Conservation (phyloP, 2,329 filamentous ascomycete genomes). For the Colletotrichum destructivum region DNA sequence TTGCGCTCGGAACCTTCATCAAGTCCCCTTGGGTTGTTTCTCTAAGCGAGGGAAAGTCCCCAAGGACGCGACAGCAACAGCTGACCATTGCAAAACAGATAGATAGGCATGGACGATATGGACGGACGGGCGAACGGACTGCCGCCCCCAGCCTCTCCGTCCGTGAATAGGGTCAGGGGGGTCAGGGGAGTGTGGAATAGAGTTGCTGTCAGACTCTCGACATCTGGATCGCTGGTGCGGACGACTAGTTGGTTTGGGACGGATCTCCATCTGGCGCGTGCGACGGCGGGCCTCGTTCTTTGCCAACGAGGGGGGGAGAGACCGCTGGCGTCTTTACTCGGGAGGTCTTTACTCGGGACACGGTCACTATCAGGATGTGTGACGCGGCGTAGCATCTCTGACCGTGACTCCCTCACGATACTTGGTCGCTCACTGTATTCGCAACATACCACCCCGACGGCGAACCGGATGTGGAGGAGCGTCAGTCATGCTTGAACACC, state of each 20-base stretch:
- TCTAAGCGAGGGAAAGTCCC: background rate
- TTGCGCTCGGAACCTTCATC: conserved; percentile 4
- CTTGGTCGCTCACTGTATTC: conserved; percentile 22
- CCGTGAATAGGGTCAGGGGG: conserved; percentile 10
- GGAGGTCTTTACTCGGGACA: conserved; percentile 18
- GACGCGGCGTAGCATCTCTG: background rate
- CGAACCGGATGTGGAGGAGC: conserved; percentile 20
- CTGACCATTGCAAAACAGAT: background rate
- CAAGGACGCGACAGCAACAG: conserved; percentile 5
- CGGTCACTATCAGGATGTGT: background rate
- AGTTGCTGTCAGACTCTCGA: conserved; percentile 33
- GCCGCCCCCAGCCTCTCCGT: conserved; percentile 9
- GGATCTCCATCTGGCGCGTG: background rate
- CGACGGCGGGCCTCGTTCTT: background rate
- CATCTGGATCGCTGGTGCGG: conserved; percentile 31
- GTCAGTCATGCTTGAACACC: background rate
- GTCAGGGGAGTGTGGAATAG: background rate
- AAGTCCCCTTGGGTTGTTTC: background rate
- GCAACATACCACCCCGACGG: background rate
- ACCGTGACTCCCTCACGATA: conserved; percentile 16
- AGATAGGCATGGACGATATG: background rate
- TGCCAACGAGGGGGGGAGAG: background rate
- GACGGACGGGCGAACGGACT: background rate
- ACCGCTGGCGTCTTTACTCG: no score
- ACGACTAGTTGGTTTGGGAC: background rate